Percentiles rank a stretch among this genome's conserved stretches.
Conservation (phyloP, 352 stramenopile genomes). For the Thalassiosira ordinaria region DNA sequence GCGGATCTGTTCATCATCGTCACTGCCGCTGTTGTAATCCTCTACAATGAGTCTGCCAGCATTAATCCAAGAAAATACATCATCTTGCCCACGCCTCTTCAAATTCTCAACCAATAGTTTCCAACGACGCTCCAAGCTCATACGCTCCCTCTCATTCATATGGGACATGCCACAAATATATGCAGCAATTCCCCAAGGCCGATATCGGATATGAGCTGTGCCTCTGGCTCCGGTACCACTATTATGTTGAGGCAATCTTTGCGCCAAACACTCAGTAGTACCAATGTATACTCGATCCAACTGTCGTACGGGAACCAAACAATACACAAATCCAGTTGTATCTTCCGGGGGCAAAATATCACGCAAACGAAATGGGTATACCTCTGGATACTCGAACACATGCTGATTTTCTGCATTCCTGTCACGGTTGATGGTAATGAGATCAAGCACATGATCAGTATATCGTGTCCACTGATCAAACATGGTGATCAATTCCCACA, state of each 20-base stretch:
- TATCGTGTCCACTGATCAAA: constrained; percentile 16
- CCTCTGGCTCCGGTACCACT: not conserved
- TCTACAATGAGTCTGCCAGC: not conserved
- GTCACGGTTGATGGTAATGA: constrained; percentile 17
- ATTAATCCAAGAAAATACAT: not conserved
- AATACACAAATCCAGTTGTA: constrained; percentile 12
- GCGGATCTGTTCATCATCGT: not conserved
- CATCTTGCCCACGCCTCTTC: not conserved
- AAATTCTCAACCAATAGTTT: not conserved
- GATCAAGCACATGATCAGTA: constrained; percentile 7
- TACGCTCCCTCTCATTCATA: not conserved
- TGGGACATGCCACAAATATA: not conserved
- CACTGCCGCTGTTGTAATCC: not conserved
- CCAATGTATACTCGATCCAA: constrained; percentile 1
- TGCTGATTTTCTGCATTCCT: not conserved
- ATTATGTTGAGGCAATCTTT: constrained; percentile 5
- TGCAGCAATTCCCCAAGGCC: not conserved
- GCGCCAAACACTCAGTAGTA: not conserved
- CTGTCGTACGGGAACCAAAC: not conserved
- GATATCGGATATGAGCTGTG: not conserved
- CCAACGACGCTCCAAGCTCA: not conserved
- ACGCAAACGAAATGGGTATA: constrained; percentile 9
- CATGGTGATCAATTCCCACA: constrained; percentile 27
- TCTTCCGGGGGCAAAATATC: not conserved
- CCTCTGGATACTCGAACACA: not conserved